Conservation (phyloP, 257 asterid species). For the Solanum piurae region DNA sequence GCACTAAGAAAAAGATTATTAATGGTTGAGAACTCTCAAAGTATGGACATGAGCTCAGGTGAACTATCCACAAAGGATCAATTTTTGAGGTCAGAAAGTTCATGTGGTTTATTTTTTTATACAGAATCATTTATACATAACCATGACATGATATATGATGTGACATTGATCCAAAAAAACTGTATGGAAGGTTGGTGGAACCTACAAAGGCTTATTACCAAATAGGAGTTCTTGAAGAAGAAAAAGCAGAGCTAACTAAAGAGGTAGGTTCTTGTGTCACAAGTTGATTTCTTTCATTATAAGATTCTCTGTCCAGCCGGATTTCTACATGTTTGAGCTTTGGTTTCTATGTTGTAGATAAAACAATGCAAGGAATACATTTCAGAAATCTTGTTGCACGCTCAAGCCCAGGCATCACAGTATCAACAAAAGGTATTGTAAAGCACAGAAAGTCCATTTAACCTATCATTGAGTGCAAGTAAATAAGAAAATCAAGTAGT, state of each 20-base stretch:
- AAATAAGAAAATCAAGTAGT: background rate
- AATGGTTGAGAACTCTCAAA: constrained; percentile 56
- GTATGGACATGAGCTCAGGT: constrained; percentile 33
- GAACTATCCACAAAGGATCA: constrained; percentile 27
- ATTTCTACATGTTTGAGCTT: background rate
- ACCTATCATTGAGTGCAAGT: background rate
- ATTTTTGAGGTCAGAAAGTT: constrained; percentile 38
- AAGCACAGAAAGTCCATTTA: background rate
- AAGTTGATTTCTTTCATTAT: background rate
- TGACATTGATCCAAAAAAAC: constrained; percentile 19
- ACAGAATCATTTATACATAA: background rate
- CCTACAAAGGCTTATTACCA: constrained; percentile 32
- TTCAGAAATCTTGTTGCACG: constrained; percentile 69
- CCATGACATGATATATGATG: background rate
- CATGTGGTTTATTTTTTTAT: background rate
- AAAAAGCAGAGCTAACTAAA: constrained; percentile 47
- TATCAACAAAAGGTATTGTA: constrained; percentile 67
- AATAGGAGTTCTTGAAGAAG: constrained; percentile 52
- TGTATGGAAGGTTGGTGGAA: constrained; percentile 33
- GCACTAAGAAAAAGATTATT: constrained; percentile 56
- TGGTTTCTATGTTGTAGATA: constrained; percentile 37
- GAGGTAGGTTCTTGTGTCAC: constrained; percentile 34
- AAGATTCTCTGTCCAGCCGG: background rate
- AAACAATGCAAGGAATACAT: constrained; percentile 53
- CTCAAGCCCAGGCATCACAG: constrained; percentile 86